Percentiles rank a stretch among this genome's conserved stretches.
phyloP scores from a whole-genome alignment of 2,329 filamentous ascomycete genomes.

The Diplodia scrobiculata region DNA sequence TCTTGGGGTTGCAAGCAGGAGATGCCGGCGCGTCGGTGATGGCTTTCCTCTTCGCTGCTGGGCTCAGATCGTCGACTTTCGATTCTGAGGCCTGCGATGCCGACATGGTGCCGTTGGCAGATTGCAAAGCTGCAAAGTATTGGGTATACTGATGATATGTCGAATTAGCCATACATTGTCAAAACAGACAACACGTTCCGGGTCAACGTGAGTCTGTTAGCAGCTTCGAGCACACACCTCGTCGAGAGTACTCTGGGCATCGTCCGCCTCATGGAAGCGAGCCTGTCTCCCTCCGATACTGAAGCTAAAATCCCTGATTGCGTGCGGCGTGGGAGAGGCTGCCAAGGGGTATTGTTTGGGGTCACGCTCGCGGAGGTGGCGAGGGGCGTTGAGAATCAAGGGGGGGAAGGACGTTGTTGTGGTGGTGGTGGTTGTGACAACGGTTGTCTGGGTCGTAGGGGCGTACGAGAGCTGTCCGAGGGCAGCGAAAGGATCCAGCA shows the following conservation, averaged over 20 bases:
- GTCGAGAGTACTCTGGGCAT: constrained; percentile 56
- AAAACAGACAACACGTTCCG: not conserved
- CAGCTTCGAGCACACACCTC: constrained; percentile 50
- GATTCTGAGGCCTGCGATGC: constrained; percentile 46
- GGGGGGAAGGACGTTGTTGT: constrained; percentile 81
- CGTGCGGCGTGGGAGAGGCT: constrained; percentile 75
- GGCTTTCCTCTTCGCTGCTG: constrained; percentile 36
- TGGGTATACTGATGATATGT: constrained; percentile 45
- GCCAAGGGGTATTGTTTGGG: constrained; percentile 89
- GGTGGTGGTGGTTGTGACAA: constrained; percentile 87
- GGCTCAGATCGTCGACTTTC: constrained; percentile 48
- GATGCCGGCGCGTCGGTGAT: constrained; percentile 32
- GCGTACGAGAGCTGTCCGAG: constrained; percentile 64
- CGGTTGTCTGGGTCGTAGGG: constrained; percentile 65
- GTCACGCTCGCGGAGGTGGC: constrained; percentile 71
- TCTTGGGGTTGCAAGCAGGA: constrained; percentile 43
- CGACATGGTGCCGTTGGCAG: constrained; percentile 53
- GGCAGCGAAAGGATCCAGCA: constrained; percentile 45
- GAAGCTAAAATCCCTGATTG: constrained; percentile 76
- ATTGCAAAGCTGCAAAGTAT: constrained; percentile 49
- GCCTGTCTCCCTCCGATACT: constrained; percentile 64
- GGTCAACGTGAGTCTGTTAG: not conserved
- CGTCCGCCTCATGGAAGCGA: constrained; percentile 65
- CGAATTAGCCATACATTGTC: not conserved
- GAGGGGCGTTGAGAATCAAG: constrained; percentile 74